Evolutionary conservation across 306 rosid species (phyloP).

Genomic region (Hippophae gyantsensis): DNA sequence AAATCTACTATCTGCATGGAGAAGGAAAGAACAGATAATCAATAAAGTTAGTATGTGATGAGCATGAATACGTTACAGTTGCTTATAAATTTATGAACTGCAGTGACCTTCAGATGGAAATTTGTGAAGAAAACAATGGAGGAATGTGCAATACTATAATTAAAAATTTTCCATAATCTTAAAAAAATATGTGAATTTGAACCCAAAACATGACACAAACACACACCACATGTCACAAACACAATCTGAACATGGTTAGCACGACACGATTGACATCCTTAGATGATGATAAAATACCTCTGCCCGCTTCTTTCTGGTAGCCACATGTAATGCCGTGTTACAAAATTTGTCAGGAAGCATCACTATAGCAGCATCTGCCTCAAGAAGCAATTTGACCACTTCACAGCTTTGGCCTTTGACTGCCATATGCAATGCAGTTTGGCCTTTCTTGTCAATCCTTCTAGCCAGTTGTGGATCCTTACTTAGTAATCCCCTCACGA

Average conservation of each 20-base stretch:
- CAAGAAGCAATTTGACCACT: slow-evolving; percentile 84
- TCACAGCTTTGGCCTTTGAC: slow-evolving; percentile 93
- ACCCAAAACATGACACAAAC: too few relatives aligned
- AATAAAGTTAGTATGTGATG: not conserved
- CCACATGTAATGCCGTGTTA: slow-evolving; percentile 86
- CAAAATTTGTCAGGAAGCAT: slow-evolving; percentile 99
- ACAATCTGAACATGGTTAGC: too few relatives aligned
- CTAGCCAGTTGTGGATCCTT: slow-evolving; percentile 91
- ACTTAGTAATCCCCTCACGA: slow-evolving; percentile 57
- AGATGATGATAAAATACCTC: slow-evolving; percentile 44
- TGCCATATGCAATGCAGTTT: slow-evolving; percentile 99
- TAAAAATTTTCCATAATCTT: too few relatives aligned
- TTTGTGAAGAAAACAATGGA: too few relatives aligned
- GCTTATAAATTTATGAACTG: not conserved
- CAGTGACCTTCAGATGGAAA: too few relatives aligned
- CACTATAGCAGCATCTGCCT: slow-evolving; percentile 90
- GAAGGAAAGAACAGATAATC: slow-evolving; percentile 6
- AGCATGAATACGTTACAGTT: not conserved
- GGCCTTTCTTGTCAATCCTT: slow-evolving; percentile 95
- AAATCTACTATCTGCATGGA: slow-evolving; percentile 73
- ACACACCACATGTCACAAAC: too few relatives aligned
- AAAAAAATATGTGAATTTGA: too few relatives aligned
- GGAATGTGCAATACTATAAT: too few relatives aligned
- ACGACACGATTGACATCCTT: too few relatives aligned
- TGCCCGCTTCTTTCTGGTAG: slow-evolving; percentile 88